These are phyloP conservation scores for Parascedosporium putredinis DNA, from an alignment of 2,329 filamentous ascomycete genomes.

Conservation along the genomic window DNA sequence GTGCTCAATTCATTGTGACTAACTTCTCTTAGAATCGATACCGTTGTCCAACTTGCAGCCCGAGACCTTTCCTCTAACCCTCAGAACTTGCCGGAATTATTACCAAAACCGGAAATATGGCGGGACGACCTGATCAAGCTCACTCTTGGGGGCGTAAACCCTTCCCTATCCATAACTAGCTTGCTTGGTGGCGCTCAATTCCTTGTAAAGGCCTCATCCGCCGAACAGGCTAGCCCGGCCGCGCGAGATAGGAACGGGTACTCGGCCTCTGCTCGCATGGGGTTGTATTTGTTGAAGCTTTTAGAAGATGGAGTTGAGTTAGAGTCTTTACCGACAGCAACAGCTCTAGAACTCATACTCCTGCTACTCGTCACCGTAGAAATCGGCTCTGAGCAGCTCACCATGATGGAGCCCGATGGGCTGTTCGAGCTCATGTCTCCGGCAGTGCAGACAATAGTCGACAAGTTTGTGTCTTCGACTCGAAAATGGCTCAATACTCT, in stretches of 20 bases:
- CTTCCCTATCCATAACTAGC: constrained; percentile 64
- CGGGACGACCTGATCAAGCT: constrained; percentile 42
- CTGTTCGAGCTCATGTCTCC: constrained; percentile 26
- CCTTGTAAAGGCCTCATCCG: constrained; percentile 34
- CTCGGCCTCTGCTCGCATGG: constrained; percentile 65
- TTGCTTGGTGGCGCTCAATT: constrained; percentile 60
- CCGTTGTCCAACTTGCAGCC: constrained; percentile 38
- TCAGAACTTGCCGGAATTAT: constrained; percentile 32
- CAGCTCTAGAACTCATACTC: constrained; percentile 40
- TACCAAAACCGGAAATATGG: constrained; percentile 60
- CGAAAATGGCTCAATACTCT: constrained; percentile 24
- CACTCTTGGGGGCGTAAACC: constrained; percentile 42
- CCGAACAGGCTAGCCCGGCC: constrained; percentile 18
- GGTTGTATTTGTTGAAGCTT: constrained; percentile 56
- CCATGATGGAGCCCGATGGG: constrained; percentile 21
- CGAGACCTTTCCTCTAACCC: constrained; percentile 25
- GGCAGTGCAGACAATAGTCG: constrained; percentile 26
- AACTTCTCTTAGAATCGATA: constrained; percentile 32
- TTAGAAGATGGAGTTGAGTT: constrained; percentile 32
- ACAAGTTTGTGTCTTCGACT: constrained; percentile 31
- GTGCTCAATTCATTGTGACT: too few species aligned
- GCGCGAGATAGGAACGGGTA: constrained; percentile 57
- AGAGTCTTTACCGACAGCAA: constrained; percentile 26
- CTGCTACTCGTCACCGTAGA: constrained; percentile 39
- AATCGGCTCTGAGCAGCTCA: constrained; percentile 44